These are phyloP conservation scores for Trichosanthes truncata DNA, from an alignment of 306 rosid species.

Conservation along the genomic window DNA sequence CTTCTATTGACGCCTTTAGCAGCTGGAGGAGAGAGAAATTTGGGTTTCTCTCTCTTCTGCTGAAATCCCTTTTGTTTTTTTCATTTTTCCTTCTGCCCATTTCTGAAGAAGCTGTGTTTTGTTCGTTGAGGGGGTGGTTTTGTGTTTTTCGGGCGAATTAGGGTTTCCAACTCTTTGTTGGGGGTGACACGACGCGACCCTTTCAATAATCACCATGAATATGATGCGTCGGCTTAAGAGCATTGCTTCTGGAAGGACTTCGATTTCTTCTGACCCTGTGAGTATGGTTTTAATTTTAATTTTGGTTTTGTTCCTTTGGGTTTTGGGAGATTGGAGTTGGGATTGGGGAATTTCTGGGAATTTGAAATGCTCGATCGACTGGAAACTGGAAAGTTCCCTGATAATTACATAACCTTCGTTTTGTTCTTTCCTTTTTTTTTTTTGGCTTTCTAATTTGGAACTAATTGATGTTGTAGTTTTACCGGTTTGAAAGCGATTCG, in stretches of 20 bases:
- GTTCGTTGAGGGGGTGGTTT: not conserved
- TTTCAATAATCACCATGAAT: conserved; percentile 31
- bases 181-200: not conserved
- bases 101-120: not conserved
- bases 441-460: not conserved
- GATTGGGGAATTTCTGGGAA: conserved; percentile 1
- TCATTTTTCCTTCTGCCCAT: not conserved
- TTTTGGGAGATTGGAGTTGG: conserved; percentile 4
- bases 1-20: not conserved
- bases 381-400: not conserved
- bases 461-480: not conserved
- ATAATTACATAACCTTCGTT: not conserved
- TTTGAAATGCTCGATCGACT: not conserved
- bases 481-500: too few species aligned
- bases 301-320: not conserved
- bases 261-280: conserved; percentile 90
- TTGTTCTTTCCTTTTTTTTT: not conserved
- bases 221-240: conserved; percentile 97
- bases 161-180: conserved; percentile 30
- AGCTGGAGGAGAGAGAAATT: conserved; percentile 31
- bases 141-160: conserved; percentile 16
- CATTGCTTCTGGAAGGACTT: conserved; percentile 93
- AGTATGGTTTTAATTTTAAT: conserved; percentile 13
- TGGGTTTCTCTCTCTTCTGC: conserved; percentile 46
- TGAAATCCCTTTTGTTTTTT: not conserved